phyloP scores from a whole-genome alignment of 1,284 basidiomycete genomes.

The Marasmius sp. region DNA sequence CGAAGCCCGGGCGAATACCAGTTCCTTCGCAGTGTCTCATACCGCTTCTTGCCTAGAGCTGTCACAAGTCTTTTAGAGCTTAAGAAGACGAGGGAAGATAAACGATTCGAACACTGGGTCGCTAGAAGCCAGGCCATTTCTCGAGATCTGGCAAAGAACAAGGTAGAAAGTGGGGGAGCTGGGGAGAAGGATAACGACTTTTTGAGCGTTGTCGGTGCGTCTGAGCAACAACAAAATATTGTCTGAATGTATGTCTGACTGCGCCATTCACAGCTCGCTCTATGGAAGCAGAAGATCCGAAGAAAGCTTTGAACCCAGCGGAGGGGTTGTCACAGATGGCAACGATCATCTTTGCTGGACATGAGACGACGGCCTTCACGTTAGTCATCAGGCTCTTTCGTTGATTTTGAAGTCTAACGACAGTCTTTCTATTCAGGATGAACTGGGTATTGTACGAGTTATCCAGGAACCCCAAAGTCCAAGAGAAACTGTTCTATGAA shows the following conservation, averaged over 20 bases:
- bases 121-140: background rate
- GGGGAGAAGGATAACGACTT: background rate
- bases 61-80: background rate
- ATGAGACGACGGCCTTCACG: background rate
- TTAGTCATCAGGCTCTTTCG: background rate
- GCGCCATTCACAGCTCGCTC: background rate
- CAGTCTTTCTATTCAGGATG: background rate
- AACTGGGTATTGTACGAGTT: constrained; percentile 17
- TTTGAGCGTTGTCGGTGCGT: background rate
- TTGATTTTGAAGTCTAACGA: background rate
- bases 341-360: background rate
- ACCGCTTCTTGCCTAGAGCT: background rate
- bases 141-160: background rate
- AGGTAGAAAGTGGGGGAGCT: background rate
- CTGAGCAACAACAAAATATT: background rate
- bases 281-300: background rate
- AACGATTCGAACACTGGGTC: background rate
- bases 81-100: background rate
- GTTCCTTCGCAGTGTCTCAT: background rate
- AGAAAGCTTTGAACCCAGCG: background rate
- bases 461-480: constrained; percentile 20
- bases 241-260: background rate
- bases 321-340: background rate
- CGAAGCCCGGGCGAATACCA: background rate
- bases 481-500: constrained; percentile 23